Evolutionary conservation across 176 grass and related monocot species (phyloP).

Genomic region (Musa troglodytarum): DNA sequence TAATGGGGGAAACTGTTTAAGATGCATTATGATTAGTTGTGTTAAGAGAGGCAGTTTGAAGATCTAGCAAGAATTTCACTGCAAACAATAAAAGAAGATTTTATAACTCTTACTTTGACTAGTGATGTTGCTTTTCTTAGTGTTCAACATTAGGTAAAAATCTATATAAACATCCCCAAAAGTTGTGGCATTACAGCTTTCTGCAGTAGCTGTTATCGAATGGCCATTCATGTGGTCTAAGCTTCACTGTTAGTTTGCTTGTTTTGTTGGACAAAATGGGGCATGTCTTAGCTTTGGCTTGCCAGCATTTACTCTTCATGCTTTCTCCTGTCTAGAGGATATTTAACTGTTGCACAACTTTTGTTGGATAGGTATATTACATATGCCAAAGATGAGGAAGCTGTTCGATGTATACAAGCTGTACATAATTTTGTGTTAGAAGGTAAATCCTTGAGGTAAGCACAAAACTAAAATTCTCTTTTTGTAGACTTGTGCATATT

Average conservation of each 20-base stretch:
- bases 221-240: not conserved
- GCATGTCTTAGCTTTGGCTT: not conserved
- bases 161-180: not conserved
- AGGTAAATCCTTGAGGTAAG: conserved; percentile 85
- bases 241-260: not conserved
- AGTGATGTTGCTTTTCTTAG: not conserved
- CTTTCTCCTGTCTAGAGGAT: not conserved
- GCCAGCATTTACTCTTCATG: not conserved
- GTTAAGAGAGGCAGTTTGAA: not conserved
- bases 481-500: conserved; percentile 13
- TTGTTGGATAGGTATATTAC: conserved; percentile 77
- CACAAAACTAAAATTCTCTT: conserved; percentile 19
- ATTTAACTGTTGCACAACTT: not conserved
- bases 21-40: not conserved
- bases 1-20: no score
- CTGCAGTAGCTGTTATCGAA: not conserved
- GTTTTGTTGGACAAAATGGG: not conserved
- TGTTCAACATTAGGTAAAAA: no score
- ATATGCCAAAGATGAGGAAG: conserved; percentile 93
- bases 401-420: conserved; percentile 90
- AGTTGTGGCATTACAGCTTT: not conserved
- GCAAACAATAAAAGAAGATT: not conserved
- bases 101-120: not conserved
- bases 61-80: not conserved
- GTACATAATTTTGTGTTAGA: conserved; percentile 96